Percentiles rank a stretch among this genome's conserved stretches.
Evolutionary conservation across 495 filamentous ascomycete species (phyloP).

Genomic region (Eremomyces bilateralis): DNA sequence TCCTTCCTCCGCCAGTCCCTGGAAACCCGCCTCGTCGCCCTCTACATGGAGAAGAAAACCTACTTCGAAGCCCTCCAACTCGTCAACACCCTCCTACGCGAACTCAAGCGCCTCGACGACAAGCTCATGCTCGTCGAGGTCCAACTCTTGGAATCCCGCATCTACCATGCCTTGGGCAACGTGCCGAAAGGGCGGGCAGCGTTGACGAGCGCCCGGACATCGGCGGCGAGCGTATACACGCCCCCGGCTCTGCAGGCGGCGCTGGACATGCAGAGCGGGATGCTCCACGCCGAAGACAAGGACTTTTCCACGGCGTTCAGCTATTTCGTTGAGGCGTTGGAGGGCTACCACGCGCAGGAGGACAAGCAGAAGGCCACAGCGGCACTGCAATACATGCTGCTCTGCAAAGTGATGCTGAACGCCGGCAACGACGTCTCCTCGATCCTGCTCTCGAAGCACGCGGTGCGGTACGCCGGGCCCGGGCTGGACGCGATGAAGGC

Average conservation of each 20-base stretch:
- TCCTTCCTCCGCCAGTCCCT: slow-evolving; percentile 95
- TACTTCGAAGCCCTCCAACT: slow-evolving; percentile 93
- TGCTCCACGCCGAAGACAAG: slow-evolving; percentile 93
- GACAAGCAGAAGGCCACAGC: slow-evolving; percentile 66
- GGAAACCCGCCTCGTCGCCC: slow-evolving; percentile 77
- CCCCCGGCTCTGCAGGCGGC: slow-evolving; percentile 87
- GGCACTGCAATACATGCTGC: slow-evolving; percentile 94
- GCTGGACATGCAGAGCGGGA: slow-evolving; percentile 96
- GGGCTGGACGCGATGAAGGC: slow-evolving; percentile 97
- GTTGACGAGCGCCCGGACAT: slow-evolving; percentile 80
- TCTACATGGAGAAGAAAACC: slow-evolving; percentile 89
- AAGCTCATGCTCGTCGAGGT: slow-evolving; percentile 98
- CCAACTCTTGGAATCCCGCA: slow-evolving; percentile 84
- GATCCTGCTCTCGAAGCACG: slow-evolving; percentile 83
- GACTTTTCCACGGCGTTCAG: slow-evolving; percentile 97
- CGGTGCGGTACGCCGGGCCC: slow-evolving; percentile 81
- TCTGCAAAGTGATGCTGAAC: slow-evolving; percentile 99
- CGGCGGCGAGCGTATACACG: slow-evolving; percentile 89
- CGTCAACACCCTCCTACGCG: slow-evolving; percentile 83
- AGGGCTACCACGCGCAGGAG: slow-evolving; percentile 89
- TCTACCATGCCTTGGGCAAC: slow-evolving; percentile 95
- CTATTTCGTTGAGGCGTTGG: slow-evolving; percentile 97
- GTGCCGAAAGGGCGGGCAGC: slow-evolving; percentile 89
- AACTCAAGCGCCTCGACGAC: slow-evolving; percentile 94
- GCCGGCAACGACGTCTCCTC: slow-evolving; percentile 83